These are phyloP conservation scores for Myxozyma monticola DNA, from an alignment of 805 yeast genomes.

Conservation along the genomic window DNA sequence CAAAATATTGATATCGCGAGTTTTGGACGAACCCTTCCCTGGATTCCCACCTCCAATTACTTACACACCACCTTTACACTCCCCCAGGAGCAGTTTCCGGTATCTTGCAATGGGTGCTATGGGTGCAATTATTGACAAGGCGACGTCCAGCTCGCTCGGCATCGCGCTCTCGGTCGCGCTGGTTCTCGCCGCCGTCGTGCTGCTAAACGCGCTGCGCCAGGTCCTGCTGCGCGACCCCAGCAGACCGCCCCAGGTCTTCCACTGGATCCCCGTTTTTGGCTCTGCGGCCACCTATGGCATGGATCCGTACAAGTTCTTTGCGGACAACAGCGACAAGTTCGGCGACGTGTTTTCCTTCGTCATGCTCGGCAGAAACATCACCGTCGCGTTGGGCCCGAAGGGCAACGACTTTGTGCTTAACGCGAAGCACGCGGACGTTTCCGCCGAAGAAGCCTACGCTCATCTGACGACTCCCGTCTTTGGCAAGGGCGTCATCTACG, in stretches of 20 bases:
- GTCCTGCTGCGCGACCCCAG: conserved; percentile 47
- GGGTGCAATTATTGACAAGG: neutral
- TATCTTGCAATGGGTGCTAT: neutral
- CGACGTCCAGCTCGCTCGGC: neutral
- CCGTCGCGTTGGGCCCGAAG: conserved; percentile 94
- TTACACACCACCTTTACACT: too few species aligned
- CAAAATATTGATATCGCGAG: too few species aligned
- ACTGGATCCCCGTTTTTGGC: conserved; percentile 96
- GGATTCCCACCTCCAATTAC: too few species aligned
- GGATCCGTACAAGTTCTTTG: conserved; percentile 91
- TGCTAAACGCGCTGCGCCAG: conserved; percentile 40
- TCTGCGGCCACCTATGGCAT: conserved; percentile 86
- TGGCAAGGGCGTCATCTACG: conserved; percentile 96
- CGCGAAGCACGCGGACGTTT: conserved; percentile 82
- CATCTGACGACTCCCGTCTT: conserved; percentile 99
- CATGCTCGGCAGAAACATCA: conserved; percentile 86
- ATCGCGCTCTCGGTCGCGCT: conserved; percentile 5
- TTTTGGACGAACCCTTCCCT: too few species aligned
- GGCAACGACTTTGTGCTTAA: conserved; percentile 97
- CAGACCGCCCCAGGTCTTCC: conserved; percentile 85
- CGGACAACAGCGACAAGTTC: conserved; percentile 69
- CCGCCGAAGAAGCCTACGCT: conserved; percentile 94
- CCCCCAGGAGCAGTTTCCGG: too few species aligned
- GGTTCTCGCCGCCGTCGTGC: conserved; percentile 28
- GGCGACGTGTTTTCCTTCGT: conserved; percentile 94